These are phyloP conservation scores for Plasmopara viticola DNA, from an alignment of 352 stramenopile genomes.

Conservation along the genomic window DNA sequence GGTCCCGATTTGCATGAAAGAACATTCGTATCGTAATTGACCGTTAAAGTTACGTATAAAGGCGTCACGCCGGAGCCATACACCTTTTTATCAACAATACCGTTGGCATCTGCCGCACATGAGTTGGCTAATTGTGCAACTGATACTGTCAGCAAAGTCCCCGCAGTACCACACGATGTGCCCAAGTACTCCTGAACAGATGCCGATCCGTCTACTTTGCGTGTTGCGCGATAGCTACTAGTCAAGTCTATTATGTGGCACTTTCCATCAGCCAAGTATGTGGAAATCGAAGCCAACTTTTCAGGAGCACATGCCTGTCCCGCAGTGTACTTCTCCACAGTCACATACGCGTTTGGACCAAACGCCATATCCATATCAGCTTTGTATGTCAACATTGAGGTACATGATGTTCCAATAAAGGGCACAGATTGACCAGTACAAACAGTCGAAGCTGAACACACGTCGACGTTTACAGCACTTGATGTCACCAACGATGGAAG, in stretches of 20 bases:
- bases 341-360: slow-evolving; percentile 6
- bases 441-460: not conserved
- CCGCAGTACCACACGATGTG: not conserved
- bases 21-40: slow-evolving; percentile 2
- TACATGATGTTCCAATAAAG: slow-evolving; percentile 1
- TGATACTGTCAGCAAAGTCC: not conserved
- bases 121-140: not conserved
- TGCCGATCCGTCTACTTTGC: not conserved
- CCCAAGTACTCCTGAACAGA: slow-evolving; percentile 2
- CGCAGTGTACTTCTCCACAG: slow-evolving; percentile 4
- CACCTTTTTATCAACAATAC: slow-evolving; percentile 5
- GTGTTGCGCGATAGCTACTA: slow-evolving; percentile 1
- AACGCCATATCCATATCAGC: slow-evolving; percentile 3
- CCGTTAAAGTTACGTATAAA: not conserved
- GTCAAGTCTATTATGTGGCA: slow-evolving; percentile 3
- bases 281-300: not conserved
- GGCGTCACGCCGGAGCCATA: not conserved
- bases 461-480: not conserved
- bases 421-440: slow-evolving; percentile 1
- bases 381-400: not conserved
- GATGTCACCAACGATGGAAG: not conserved
- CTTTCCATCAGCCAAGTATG: slow-evolving; percentile 13
- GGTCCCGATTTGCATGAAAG: not conserved
- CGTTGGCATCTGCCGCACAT: not conserved
- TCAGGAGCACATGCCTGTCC: not conserved